Evolutionary conservation across 192 early-diverging fungal species (phyloP).

Genomic region (Podochytrium sp.): DNA sequence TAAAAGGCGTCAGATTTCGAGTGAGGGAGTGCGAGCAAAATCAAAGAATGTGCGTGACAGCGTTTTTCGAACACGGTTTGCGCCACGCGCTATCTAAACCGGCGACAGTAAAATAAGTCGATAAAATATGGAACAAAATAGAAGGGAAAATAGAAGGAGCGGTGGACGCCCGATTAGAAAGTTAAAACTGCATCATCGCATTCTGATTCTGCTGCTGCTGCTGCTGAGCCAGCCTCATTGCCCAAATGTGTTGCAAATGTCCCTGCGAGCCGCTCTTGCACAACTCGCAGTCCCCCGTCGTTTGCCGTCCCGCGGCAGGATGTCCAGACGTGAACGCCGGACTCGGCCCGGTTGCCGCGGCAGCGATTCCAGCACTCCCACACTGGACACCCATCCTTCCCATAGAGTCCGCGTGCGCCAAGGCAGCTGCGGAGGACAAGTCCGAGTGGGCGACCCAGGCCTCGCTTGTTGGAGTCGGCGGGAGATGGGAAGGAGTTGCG

Average conservation of each 20-base stretch:
- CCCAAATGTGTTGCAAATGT: constrained; percentile 19
- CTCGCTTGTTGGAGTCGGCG: too few relatives aligned
- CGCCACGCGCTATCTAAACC: neutral
- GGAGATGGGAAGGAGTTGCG: too few relatives aligned
- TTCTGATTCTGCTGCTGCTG: neutral
- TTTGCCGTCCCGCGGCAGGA: too few relatives aligned
- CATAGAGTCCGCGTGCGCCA: too few relatives aligned
- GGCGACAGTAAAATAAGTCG: neutral
- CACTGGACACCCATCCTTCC: too few relatives aligned
- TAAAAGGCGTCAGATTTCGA: neutral
- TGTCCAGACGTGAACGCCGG: too few relatives aligned
- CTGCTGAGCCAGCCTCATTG: neutral
- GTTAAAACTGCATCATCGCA: neutral
- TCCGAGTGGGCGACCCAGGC: too few relatives aligned
- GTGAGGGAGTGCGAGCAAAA: neutral
- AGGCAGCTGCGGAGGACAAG: too few relatives aligned
- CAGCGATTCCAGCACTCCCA: too few relatives aligned
- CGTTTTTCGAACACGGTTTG: neutral
- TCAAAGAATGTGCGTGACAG: neutral
- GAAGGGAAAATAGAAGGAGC: neutral
- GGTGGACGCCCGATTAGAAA: neutral
- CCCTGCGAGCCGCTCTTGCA: neutral
- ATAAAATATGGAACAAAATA: neutral
- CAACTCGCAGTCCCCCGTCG: neutral
- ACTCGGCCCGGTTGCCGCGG: too few relatives aligned